Evolutionary conservation across 1,284 basidiomycete species (phyloP).

Genomic region (Rugosomyces carneus): DNA sequence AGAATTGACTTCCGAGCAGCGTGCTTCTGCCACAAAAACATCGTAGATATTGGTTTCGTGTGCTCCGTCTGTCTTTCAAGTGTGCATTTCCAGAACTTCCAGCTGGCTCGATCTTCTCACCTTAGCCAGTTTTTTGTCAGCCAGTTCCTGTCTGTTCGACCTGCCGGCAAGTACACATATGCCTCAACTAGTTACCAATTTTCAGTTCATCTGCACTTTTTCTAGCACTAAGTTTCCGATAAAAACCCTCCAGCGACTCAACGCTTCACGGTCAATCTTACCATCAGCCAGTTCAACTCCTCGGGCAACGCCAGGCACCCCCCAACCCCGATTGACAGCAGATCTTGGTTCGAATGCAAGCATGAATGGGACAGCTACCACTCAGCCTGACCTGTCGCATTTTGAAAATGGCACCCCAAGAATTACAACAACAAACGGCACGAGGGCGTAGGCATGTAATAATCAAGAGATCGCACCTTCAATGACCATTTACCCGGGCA

Average conservation of each 20-base stretch:
- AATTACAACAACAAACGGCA: slow-evolving; percentile 6
- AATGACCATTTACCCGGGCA: slow-evolving; percentile 23
- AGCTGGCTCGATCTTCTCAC: slow-evolving; percentile 1
- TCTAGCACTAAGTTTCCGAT: slow-evolving; percentile 90
- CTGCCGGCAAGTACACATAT: slow-evolving; percentile 60
- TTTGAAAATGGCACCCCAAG: slow-evolving; percentile 10
- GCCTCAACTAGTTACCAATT: slow-evolving; percentile 7
- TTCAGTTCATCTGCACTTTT: not conserved
- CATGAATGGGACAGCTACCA: slow-evolving; percentile 9
- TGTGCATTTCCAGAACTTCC: slow-evolving; percentile 34
- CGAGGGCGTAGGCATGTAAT: slow-evolving; percentile 1
- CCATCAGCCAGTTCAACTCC: slow-evolving; percentile 14
- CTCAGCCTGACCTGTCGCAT: slow-evolving; percentile 8
- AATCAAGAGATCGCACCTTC: no score
- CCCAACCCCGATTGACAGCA: slow-evolving; percentile 13
- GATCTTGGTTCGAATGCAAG: not conserved
- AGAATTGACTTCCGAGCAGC: slow-evolving; percentile 95
- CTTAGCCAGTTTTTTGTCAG: slow-evolving; percentile 75
- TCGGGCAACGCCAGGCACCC: slow-evolving; percentile 18
- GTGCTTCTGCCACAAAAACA: slow-evolving; percentile 97
- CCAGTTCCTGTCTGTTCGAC: slow-evolving; percentile 92
- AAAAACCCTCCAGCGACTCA: slow-evolving; percentile 79
- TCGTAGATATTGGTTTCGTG: slow-evolving; percentile 95
- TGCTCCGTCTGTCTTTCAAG: slow-evolving; percentile 95
- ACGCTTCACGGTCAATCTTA: slow-evolving; percentile 40